Conservation (phyloP, 192 early-diverging fungal species). For the Coemansia sp. region DNA sequence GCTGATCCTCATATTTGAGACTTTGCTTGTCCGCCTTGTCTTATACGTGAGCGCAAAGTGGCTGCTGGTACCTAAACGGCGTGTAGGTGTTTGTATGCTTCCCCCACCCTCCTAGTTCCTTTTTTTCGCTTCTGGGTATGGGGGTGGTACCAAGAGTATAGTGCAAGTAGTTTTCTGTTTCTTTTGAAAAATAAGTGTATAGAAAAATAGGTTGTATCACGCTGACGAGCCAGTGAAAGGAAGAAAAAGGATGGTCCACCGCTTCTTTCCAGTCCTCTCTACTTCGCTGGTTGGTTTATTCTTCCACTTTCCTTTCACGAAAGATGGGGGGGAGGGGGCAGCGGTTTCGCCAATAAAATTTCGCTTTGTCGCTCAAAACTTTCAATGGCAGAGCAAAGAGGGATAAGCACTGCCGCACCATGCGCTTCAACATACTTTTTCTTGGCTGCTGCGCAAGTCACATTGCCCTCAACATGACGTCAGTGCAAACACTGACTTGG, state of each 20-base stretch:
- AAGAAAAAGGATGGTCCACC: background rate
- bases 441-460: background rate
- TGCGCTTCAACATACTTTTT: background rate
- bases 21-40: background rate
- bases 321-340: background rate
- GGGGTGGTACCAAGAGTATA: background rate
- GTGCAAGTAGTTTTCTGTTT: background rate
- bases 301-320: background rate
- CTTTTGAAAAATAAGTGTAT: slow-evolving; percentile 4
- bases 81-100: background rate
- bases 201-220: slow-evolving; percentile 1
- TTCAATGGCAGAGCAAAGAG: background rate
- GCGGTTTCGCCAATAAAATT: background rate
- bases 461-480: background rate
- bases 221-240: background rate
- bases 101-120: slow-evolving; percentile 1
- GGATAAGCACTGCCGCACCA: background rate
- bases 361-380: background rate
- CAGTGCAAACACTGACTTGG: background rate
- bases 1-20: slow-evolving; percentile 7
- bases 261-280: background rate
- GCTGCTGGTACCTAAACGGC: background rate
- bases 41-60: background rate
- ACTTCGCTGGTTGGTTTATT: background rate
- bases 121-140: slow-evolving; percentile 3